Evolutionary conservation across 2,329 filamentous ascomycete species (phyloP), one percentile per base, ranked within the genome.

Genomic region (Xylogone sp.): DNA sequence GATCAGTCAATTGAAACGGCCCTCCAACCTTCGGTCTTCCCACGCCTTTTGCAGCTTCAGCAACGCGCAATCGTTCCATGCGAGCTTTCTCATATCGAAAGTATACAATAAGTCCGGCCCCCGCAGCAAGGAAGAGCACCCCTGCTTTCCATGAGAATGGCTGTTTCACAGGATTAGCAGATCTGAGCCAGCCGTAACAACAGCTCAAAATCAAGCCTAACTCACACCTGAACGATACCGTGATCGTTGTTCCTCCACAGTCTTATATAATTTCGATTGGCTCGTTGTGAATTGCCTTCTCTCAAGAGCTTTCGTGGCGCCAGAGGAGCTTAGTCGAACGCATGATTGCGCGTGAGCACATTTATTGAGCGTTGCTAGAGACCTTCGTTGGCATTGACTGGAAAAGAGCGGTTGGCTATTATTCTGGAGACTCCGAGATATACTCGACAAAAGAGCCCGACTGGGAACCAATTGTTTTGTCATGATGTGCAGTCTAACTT

Each of bases 121-220:
- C 91, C 2, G 91, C 87, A 45, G 80, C 67, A 58, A 97, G 77
- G 74, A 99, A 97, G 57, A 99, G 78, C 47, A 91, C 61, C 18
- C 90, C 93, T 27, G 93, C 87, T 72, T 90, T 93, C 83, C 89
- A 92, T 49, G 92, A 96, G 75, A 99, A 97, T 24, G 94, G 94
- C 86, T 91, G 57, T 31, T 16, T 24, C 34, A 39, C 34, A 6
- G n/a, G 12, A 16, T 39, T 16, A 39, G 34, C n/a, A 45, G 6
- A 13, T 18, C 42, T n/a, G n/a, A n/a, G n/a, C n/a, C n/a, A 43
- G 42, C 19, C 3, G 7, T 31, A 49, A 7, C 13, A 39, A 8
- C 13, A 18, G 10, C 34, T 13, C 6, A 16, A 16, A 16, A 16
- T 13, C 7, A 16, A 39, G 6, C n/a, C 10, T 16, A 16, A 57